Evolutionary conservation across 495 filamentous ascomycete species (phyloP).

Genomic region (Cercophora sp.): DNA sequence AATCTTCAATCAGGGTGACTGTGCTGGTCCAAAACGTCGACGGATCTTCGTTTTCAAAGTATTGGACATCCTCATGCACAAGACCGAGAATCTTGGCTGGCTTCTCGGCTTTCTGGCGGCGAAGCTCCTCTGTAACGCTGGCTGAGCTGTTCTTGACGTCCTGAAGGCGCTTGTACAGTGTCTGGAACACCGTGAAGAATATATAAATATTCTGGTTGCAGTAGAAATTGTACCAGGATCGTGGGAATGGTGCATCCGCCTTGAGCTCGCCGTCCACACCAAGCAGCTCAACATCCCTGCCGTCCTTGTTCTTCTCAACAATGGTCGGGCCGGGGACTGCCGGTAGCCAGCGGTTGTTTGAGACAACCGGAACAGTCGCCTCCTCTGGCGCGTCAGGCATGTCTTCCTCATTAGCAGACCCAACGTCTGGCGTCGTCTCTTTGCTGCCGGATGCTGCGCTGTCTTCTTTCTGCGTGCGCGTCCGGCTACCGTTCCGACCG

Average conservation of each 20-base stretch:
- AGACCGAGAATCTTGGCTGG: constrained; percentile 77
- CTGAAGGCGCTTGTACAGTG: constrained; percentile 76
- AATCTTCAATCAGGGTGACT: constrained; percentile 72
- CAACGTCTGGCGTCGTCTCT: constrained; percentile 78
- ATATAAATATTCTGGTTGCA: constrained; percentile 84
- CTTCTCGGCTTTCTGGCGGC: constrained; percentile 63
- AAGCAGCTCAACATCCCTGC: constrained; percentile 34
- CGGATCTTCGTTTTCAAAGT: constrained; percentile 40
- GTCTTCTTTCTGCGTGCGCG: constrained; percentile 65
- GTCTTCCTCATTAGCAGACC: constrained; percentile 65
- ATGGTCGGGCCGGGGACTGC: constrained; percentile 45
- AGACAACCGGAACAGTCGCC: constrained; percentile 42
- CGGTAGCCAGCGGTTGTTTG: constrained; percentile 54
- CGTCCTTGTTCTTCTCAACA: constrained; percentile 34
- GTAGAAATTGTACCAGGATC: constrained; percentile 79
- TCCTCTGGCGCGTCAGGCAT: constrained; percentile 52
- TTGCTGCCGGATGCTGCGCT: constrained; percentile 71
- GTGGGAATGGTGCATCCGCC: constrained; percentile 74
- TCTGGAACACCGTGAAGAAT: constrained; percentile 89
- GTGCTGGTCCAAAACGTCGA: constrained; percentile 50
- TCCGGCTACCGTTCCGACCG: constrained; percentile 58
- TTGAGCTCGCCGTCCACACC: constrained; percentile 60
- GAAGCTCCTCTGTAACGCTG: constrained; percentile 66
- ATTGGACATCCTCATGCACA: constrained; percentile 47
- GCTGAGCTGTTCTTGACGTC: constrained; percentile 74